Percentiles rank a stretch among this genome's conserved stretches.
These are phyloP conservation scores for Primulina tabacum DNA, from an alignment of 257 asterid genomes.

Conservation along the genomic window DNA sequence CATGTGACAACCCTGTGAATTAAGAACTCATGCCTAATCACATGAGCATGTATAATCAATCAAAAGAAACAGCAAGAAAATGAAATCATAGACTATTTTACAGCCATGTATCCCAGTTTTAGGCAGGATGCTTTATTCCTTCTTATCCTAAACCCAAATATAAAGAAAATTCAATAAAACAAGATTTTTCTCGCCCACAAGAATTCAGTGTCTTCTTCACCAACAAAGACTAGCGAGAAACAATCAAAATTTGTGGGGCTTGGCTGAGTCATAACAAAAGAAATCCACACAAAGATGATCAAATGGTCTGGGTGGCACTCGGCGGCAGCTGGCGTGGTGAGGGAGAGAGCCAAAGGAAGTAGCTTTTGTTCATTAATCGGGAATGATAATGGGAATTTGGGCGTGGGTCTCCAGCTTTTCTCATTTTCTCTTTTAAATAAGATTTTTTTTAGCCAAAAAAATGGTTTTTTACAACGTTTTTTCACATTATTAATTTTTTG, in stretches of 20 bases:
- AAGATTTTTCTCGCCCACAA: constrained; percentile 39
- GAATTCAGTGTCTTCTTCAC: constrained; percentile 23
- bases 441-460: too few species aligned
- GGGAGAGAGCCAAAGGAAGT: too few species aligned
- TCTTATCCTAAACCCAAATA: constrained; percentile 36
- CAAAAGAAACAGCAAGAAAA: constrained; percentile 16
- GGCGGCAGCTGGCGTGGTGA: too few species aligned
- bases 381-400: too few species aligned
- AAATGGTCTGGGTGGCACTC: neutral
- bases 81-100: constrained; percentile 17
- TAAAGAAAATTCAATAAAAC: constrained; percentile 14
- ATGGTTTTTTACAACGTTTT: too few species aligned
- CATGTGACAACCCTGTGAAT: neutral
- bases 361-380: too few species aligned
- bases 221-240: constrained; percentile 27
- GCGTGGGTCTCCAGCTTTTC: too few species aligned
- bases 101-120: constrained; percentile 33
- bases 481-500: too few species aligned
- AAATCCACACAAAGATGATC: constrained; percentile 50
- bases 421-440: too few species aligned
- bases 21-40: constrained; percentile 22
- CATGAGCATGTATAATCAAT: neutral
- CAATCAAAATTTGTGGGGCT: constrained; percentile 33
- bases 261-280: constrained; percentile 28
- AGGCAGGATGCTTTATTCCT: constrained; percentile 15